Percentiles rank a stretch among this genome's conserved stretches.
phyloP scores from a whole-genome alignment of 345 rosid genomes.

The Eucalyptus tenuipes region DNA sequence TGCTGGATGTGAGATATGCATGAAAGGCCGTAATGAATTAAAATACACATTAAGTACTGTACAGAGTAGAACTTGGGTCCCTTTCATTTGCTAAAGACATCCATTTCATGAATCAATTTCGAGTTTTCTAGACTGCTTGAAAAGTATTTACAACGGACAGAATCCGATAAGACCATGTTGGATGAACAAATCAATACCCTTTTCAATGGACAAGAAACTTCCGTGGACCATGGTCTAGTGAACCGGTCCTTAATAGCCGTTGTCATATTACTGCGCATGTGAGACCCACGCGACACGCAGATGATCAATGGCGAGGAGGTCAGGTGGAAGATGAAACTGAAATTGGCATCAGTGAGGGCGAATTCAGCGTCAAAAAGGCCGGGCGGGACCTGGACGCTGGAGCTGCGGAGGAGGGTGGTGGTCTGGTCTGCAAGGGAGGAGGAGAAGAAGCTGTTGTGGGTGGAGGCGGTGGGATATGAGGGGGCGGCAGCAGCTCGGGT shows the following conservation, averaged over 20 bases:
- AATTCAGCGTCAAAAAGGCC: conserved; percentile 74
- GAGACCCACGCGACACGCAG: not conserved
- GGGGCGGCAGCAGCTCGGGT: conserved; percentile 60
- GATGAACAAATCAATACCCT: not conserved
- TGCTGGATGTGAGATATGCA: not conserved
- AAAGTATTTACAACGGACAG: not conserved
- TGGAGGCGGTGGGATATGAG: conserved; percentile 36
- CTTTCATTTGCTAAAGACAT: not conserved
- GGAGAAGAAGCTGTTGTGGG: conserved; percentile 51
- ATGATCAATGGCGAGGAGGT: conserved; percentile 31
- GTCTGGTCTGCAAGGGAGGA: conserved; percentile 64
- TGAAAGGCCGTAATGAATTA: not conserved
- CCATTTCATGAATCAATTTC: not conserved
- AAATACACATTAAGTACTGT: not conserved
- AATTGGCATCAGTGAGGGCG: conserved; percentile 76
- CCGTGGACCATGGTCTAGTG: not conserved
- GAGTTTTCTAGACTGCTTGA: not conserved
- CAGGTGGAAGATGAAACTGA: conserved; percentile 42
- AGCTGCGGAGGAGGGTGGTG: conserved; percentile 47
- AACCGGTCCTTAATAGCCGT: not conserved
- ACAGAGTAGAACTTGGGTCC: not conserved
- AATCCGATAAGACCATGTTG: not conserved
- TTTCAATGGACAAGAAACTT: not conserved
- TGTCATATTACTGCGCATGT: not conserved
- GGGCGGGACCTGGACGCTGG: conserved; percentile 9